Evolutionary conservation across 176 grass and related monocot species (phyloP).

Genomic region (Guadua angustifolia): DNA sequence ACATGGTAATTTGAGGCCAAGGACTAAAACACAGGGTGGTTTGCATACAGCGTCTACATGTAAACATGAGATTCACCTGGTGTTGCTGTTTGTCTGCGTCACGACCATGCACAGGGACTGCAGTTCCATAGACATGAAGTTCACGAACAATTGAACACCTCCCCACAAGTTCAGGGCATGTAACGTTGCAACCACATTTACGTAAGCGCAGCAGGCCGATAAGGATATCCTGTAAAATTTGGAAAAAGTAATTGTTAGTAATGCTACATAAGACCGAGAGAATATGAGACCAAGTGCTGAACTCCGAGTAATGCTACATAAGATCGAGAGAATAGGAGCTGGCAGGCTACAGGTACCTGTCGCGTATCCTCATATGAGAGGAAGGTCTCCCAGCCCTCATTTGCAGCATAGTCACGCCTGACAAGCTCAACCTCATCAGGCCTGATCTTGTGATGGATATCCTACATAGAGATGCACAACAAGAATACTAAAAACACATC

Average conservation of each 20-base stretch:
- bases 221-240: constrained; percentile 85
- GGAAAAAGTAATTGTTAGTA: constrained; percentile 32
- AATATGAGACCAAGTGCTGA: neutral
- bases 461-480: constrained; percentile 50
- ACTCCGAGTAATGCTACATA: constrained; percentile 24
- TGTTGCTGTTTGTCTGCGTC: constrained; percentile 88
- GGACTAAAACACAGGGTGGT: neutral
- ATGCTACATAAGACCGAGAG: neutral
- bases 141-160: constrained; percentile 96
- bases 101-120: constrained; percentile 93
- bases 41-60: neutral
- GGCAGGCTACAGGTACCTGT: constrained; percentile 57
- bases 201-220: constrained; percentile 78
- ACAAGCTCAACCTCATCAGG: constrained; percentile 96
- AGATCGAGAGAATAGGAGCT: neutral
- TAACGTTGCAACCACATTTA: constrained; percentile 85
- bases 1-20: neutral
- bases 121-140: constrained; percentile 98
- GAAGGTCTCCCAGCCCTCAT: constrained; percentile 99
- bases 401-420: constrained; percentile 92
- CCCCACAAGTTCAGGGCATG: constrained; percentile 84
- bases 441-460: constrained; percentile 94
- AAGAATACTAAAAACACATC: constrained; percentile 4
- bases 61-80: constrained; percentile 58
- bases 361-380: constrained; percentile 97